These are phyloP conservation scores for Leptodontidium sp. DNA, from an alignment of 2,329 filamentous ascomycete species.

Conservation along the genomic window DNA sequence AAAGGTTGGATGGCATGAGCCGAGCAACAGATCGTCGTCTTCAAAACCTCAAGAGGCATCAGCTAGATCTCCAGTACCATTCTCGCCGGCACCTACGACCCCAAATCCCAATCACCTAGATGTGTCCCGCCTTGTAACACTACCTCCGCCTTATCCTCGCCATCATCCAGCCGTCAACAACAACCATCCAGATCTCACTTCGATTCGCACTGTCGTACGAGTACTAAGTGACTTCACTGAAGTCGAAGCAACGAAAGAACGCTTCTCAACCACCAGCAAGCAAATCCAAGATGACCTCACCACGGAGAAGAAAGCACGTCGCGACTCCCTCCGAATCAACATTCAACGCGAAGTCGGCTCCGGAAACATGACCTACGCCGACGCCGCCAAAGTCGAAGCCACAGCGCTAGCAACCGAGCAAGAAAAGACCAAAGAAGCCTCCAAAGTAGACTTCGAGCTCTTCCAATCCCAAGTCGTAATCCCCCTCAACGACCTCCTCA, in stretches of 20 bases:
- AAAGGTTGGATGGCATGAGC: constrained; percentile 64
- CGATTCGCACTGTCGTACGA: constrained; percentile 78
- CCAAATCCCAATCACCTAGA: constrained; percentile 71
- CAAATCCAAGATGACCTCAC: constrained; percentile 65
- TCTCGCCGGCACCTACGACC: constrained; percentile 51
- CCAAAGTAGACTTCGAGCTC: constrained; percentile 82
- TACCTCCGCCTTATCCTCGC: constrained; percentile 92
- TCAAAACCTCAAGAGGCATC: constrained; percentile 38
- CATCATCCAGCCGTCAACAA: constrained; percentile 97
- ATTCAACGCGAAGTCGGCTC: constrained; percentile 81
- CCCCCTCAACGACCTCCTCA: constrained; percentile 82
- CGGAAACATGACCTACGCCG: constrained; percentile 82
- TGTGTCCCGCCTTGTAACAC: constrained; percentile 88
- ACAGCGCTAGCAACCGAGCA: constrained; percentile 77
- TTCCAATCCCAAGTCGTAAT: constrained; percentile 87
- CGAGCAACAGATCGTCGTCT: constrained; percentile 39
- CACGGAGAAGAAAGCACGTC: constrained; percentile 59
- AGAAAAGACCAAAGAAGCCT: constrained; percentile 72
- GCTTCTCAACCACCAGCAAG: constrained; percentile 62
- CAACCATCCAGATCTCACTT: constrained; percentile 86
- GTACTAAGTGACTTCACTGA: constrained; percentile 77
- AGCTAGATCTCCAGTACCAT: constrained; percentile 40
- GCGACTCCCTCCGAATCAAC: constrained; percentile 73
- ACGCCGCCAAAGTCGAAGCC: constrained; percentile 82
- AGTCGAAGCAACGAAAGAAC: constrained; percentile 72